Evolutionary conservation across 2,329 filamentous ascomycete species (phyloP).

Genomic region (Alternaria atra): DNA sequence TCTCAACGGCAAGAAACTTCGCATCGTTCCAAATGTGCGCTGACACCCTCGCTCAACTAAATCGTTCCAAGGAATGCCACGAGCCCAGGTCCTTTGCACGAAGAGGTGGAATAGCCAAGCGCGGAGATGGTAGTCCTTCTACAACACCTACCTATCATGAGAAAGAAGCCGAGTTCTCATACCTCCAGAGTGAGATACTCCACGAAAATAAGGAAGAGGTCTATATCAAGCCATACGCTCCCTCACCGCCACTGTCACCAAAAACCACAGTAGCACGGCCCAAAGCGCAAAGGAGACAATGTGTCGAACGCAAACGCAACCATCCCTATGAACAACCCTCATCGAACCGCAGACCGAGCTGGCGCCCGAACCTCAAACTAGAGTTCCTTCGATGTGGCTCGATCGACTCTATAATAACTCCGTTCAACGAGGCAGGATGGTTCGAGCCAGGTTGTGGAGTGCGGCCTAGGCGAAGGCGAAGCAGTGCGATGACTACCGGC

Average conservation of each 20-base stretch:
- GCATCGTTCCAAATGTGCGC: neutral
- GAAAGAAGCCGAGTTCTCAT: slow-evolving; percentile 21
- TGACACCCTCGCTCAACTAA: slow-evolving; percentile 2
- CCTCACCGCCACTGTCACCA: slow-evolving; percentile 26
- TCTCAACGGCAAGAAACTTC: neutral
- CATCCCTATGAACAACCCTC: slow-evolving; percentile 20
- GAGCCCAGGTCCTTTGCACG: slow-evolving; percentile 33
- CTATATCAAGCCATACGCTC: slow-evolving; percentile 15
- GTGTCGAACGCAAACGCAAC: slow-evolving; percentile 15
- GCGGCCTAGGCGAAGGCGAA: neutral
- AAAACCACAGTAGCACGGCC: slow-evolving; percentile 16
- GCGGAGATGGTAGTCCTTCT: slow-evolving; percentile 25
- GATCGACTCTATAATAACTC: slow-evolving; percentile 20
- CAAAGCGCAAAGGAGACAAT: slow-evolving; percentile 8
- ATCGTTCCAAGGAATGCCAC: slow-evolving; percentile 29
- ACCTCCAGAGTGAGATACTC: slow-evolving; percentile 30
- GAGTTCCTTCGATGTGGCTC: slow-evolving; percentile 23
- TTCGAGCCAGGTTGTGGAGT: neutral
- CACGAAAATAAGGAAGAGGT: slow-evolving; percentile 23
- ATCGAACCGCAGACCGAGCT: slow-evolving; percentile 28
- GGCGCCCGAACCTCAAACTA: slow-evolving; percentile 38
- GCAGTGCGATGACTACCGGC: neutral
- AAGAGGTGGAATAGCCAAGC: slow-evolving; percentile 40
- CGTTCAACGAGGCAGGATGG: slow-evolving; percentile 14
- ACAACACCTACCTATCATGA: slow-evolving; percentile 17